phyloP scores from a whole-genome alignment of 768 basidiomycete species.

The Suillus fuscotomentosus region DNA sequence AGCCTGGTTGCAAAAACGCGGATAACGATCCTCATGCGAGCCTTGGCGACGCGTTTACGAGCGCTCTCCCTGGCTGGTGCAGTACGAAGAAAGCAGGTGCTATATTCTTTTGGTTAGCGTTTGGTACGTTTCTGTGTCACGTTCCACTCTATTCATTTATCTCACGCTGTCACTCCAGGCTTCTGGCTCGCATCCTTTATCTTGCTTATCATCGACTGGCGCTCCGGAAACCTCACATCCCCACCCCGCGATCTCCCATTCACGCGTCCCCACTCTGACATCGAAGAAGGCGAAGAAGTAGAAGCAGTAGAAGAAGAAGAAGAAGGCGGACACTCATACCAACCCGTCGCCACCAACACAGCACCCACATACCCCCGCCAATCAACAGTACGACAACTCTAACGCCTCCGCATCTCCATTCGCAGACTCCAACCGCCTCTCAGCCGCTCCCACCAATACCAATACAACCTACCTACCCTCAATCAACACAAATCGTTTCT shows the following conservation, averaged over 20 bases:
- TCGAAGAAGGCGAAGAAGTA: constrained; percentile 45
- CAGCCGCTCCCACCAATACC: constrained; percentile 18
- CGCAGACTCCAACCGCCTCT: constrained; percentile 46
- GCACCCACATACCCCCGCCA: constrained; percentile 20
- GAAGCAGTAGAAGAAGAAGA: constrained; percentile 60
- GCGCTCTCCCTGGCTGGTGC: constrained; percentile 79
- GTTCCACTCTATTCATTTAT: constrained; percentile 1
- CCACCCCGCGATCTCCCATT: constrained; percentile 76
- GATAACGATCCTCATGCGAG: constrained; percentile 77
- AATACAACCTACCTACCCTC: neutral
- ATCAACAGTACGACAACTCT: constrained; percentile 24
- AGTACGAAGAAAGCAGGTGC: constrained; percentile 88
- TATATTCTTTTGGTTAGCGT: constrained; percentile 87
- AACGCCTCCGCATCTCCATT: constrained; percentile 39
- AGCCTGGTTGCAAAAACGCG: constrained; percentile 86
- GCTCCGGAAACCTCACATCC: constrained; percentile 52
- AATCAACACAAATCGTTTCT: constrained; percentile 22
- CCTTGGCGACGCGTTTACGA: constrained; percentile 63
- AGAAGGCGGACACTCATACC: constrained; percentile 37
- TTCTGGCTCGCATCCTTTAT: constrained; percentile 74
- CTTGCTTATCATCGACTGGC: constrained; percentile 74
- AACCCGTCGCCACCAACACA: constrained; percentile 36
- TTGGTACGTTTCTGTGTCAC: constrained; percentile 49
- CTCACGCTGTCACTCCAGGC: constrained; percentile 35
- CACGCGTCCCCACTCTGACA: constrained; percentile 53